phyloP scores from a whole-genome alignment of 1,284 basidiomycete genomes.

The Fomitopsis pinicola region DNA sequence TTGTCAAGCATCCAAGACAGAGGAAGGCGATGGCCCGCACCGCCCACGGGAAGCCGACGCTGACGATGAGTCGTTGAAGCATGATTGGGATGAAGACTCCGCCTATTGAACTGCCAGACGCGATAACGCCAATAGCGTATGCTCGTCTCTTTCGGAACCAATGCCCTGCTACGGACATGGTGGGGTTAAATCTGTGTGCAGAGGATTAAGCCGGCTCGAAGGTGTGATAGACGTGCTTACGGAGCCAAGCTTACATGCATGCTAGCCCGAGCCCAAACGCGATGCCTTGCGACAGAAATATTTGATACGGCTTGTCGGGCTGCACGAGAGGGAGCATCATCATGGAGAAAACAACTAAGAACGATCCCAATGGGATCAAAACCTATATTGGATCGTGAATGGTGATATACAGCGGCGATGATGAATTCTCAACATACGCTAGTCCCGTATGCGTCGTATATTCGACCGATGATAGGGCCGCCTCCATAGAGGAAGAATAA shows the following conservation, averaged over 20 bases:
- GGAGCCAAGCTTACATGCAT: conserved; percentile 22
- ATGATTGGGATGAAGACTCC: conserved; percentile 64
- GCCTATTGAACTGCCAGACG: conserved; percentile 36
- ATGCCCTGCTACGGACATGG: conserved; percentile 43
- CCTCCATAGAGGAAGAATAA: conserved; percentile 34
- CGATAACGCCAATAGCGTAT: conserved; percentile 47
- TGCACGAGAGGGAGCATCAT: conserved; percentile 32
- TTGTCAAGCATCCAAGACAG: conserved; percentile 24
- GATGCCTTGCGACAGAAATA: conserved; percentile 33
- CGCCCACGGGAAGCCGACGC: conserved; percentile 58
- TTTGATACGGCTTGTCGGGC: conserved; percentile 29
- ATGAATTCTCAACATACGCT: conserved; percentile 7
- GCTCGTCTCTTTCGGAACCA: conserved; percentile 43
- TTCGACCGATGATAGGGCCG: conserved; percentile 26
- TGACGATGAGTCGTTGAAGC: conserved; percentile 50
- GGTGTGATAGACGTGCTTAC: not conserved
- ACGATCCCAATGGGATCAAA: conserved; percentile 28
- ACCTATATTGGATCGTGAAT: conserved; percentile 11
- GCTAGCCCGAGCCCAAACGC: conserved; percentile 30
- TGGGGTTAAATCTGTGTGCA: conserved; percentile 36
- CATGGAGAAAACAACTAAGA: conserved; percentile 29
- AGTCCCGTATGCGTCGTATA: conserved; percentile 35
- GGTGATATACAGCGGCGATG: not conserved
- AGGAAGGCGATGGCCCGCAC: conserved; percentile 35
- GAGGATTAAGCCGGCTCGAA: conserved; percentile 10